Base-by-base conservation (phyloP, 2,329 filamentous ascomycete species). In the Fusarium sororula region DNA sequence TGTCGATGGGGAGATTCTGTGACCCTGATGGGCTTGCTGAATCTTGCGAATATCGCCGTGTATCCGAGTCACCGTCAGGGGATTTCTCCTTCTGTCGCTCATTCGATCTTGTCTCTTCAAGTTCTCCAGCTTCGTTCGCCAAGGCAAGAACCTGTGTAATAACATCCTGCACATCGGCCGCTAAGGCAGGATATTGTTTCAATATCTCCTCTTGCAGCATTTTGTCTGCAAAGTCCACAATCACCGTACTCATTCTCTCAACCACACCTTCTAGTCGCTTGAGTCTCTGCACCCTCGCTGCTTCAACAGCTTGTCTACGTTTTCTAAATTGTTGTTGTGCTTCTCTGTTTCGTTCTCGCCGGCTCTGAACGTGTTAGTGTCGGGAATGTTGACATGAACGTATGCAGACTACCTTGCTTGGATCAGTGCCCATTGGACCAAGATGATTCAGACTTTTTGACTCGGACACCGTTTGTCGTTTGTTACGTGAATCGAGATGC, bases 321-420 rank as follows among this genome's bases (percentile, higher is more conserved):
- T 69, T 69, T 4, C 66, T 28, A 22, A 69, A 69, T 13, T 69
- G 66, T 7, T 69, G 58, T 3, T 69, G 66, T 13, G 66, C 66
- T 47, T 69, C 51, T 44, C 65, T 50, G n/a, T 69, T 69, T n/a
- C 66, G 44, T 32, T 69, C 66, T 7, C 66, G 28, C 1, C 66
- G 66, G 7, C 24, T 69, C 66, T 69, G 26, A 7, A 22, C 2
- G 5, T 15, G 14, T 68, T 61, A 68, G 54, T 6, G 4, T 26
- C 14, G 17, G 30, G 24, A 18, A 5, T 6, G 4, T 17, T 47
- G 18, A 57, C 35, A 15, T 57, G 64, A 69, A 13, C 18, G 1
- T 7, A 1, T 38, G 15, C 28, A 41, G 47, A 11, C 18, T 14
- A 69, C 66, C 24, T 65, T 69, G n/a, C 51, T 18, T n/a, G 51